Base-by-base conservation (phyloP, 352 stramenopile species). In the Thraustochytrium striatum region DNA sequence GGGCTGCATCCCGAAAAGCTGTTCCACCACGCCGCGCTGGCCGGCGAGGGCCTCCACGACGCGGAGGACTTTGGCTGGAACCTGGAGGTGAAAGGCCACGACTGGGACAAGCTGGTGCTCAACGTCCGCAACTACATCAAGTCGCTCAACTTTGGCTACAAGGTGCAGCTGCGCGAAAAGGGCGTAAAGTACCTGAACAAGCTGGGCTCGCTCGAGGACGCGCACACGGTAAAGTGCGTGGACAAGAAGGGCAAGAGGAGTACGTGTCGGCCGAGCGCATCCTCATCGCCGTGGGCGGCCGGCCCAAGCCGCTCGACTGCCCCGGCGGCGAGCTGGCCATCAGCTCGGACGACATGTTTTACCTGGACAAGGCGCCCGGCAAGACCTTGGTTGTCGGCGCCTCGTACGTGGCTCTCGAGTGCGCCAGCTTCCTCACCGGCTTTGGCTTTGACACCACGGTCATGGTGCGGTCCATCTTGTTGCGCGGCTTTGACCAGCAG, bases 1-100 rank as follows among this genome's bases (percentile, higher is more conserved):
- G 3, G 96, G 96, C 21, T 99, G 96, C 81, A 98, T 99, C 82
- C 95, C 96, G 33, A 99, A 99, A 99, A 99, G 85, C 87, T 99
- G 16, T 98, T 98, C 91, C 95, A 99, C 83, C 91, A 96, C 82
- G 96, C 93, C 78, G 90, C 93, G 43, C 75, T 97, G 38, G 87
- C 98, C 2, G 89, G 92, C 61, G 92, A 98, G 78, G 72, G 87
- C 9, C 85, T 96, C 52, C 86, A 92, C 72, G 94, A 98, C 84
- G 82, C 85, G 16, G 85, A 86, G 25, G 85, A 86, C 47, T 98
- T 96, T 79, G 95, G 95, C 57, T 97, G 96, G 88, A 85, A 82
- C 30, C 73, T 83, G 0, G 30, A 55, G 55, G 73, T 61, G 19
- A 7, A 41, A 57, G 83, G 73, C 28, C 94, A 95, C 52, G 84